Conservation (phyloP, 2,329 filamentous ascomycete genomes). For the Colletotrichum camelliae region DNA sequence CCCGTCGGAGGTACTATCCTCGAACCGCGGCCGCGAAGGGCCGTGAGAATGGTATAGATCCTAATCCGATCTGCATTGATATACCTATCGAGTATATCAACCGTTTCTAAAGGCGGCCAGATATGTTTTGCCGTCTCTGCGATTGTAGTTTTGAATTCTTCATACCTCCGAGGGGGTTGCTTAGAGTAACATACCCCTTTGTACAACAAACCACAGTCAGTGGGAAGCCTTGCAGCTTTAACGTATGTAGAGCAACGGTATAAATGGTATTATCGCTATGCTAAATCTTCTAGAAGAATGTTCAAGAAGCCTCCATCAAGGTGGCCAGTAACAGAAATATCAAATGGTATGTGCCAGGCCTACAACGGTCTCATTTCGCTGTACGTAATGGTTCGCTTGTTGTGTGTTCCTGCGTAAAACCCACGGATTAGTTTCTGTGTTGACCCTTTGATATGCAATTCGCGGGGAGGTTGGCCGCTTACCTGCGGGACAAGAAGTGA, state of each 20-base stretch:
- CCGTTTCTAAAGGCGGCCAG: neutral
- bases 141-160: neutral
- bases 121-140: neutral
- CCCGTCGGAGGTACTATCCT: conserved; percentile 62
- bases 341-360: neutral
- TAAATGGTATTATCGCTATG: neutral
- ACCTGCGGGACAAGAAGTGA: neutral
- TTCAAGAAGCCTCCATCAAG: neutral
- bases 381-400: neutral
- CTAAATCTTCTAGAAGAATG: neutral
- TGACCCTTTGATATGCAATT: neutral
- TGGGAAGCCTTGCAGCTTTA: fast-evolving
- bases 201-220: neutral
- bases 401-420: neutral
- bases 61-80: fast-evolving
- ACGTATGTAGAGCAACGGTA: neutral
- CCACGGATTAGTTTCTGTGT: fast-evolving
- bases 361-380: neutral
- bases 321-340: fast-evolving
- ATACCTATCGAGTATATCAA: neutral
- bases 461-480: fast-evolving
- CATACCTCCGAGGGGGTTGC: neutral
- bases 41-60: neutral
- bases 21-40: conserved; percentile 41
- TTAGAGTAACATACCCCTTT: neutral